Conservation (phyloP, 2,329 filamentous ascomycete genomes). For the Fusarium palustre region DNA sequence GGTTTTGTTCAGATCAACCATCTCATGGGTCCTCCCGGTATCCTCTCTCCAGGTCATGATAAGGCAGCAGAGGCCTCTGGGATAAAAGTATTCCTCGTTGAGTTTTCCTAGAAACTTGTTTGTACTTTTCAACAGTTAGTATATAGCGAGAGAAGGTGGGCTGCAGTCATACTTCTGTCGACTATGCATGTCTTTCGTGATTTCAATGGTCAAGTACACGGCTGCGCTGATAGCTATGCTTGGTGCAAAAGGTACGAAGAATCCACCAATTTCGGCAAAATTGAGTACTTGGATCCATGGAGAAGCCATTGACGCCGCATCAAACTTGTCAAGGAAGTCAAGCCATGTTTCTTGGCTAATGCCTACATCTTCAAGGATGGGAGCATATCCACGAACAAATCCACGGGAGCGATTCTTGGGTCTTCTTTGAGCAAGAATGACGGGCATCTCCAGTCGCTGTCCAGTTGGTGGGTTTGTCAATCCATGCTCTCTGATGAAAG, state of each 20-base stretch:
- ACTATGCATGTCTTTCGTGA: constrained; percentile 11
- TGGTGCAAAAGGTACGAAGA: constrained; percentile 10
- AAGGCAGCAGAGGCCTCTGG: constrained; percentile 62
- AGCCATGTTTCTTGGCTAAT: constrained; percentile 18
- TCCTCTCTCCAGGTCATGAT: constrained; percentile 66
- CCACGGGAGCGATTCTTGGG: constrained; percentile 22
- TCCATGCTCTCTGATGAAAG: constrained; percentile 1
- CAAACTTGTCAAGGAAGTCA: constrained; percentile 21
- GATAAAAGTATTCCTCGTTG: constrained; percentile 62
- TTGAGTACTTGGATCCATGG: constrained; percentile 23
- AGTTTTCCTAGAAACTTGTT: constrained; percentile 17
- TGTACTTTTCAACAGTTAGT: not conserved
- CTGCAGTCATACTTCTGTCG: not conserved
- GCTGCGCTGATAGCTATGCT: constrained; percentile 22
- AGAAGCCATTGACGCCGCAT: constrained; percentile 6
- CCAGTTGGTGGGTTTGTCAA: not conserved
- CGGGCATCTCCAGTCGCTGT: constrained; percentile 4
- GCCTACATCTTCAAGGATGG: constrained; percentile 1
- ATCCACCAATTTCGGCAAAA: constrained; percentile 15
- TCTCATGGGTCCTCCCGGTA: constrained; percentile 36
- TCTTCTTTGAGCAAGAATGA: constrained; percentile 16
- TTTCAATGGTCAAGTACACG: constrained; percentile 2
- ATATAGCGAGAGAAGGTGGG: fast-evolving
- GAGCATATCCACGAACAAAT: constrained; percentile 20
- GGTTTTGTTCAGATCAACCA: constrained; percentile 29